phyloP scores from a whole-genome alignment of 129 eudicot species.

The Pseudognaphalium luteoalbum region DNA sequence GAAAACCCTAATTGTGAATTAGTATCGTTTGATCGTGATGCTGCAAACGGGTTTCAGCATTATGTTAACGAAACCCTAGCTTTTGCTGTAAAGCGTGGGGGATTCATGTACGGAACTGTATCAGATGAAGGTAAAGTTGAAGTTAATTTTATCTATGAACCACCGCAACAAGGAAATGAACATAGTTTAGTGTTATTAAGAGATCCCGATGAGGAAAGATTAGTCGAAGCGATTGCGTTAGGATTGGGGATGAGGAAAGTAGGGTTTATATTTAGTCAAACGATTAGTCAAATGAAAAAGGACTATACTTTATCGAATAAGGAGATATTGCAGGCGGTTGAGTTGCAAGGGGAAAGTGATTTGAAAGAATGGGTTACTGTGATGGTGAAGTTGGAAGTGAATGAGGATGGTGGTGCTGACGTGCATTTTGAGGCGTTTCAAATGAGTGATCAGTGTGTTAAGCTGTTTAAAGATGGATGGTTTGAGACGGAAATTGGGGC shows the following conservation, averaged over 20 bases:
- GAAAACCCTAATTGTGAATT: constrained; percentile 81
- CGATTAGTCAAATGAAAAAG: constrained; percentile 68
- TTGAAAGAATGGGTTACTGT: constrained; percentile 98
- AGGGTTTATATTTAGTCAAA: constrained; percentile 92
- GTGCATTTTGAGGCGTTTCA: constrained; percentile 98
- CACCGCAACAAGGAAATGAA: constrained; percentile 79
- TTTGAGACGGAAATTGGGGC: constrained; percentile 57
- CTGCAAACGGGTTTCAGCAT: constrained; percentile 85
- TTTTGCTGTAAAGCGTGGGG: constrained; percentile 80
- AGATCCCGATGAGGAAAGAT: constrained; percentile 69
- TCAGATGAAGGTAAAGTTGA: constrained; percentile 71
- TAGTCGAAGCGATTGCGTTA: constrained; percentile 79
- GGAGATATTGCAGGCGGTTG: constrained; percentile 84
- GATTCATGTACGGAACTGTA: constrained; percentile 87
- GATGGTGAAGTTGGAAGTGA: constrained; percentile 82
- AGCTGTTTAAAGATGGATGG: constrained; percentile 86
- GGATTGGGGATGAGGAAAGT: constrained; percentile 92
- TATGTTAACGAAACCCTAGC: constrained; percentile 82
- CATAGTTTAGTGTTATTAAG: constrained; percentile 53
- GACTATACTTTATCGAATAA: constrained; percentile 76
- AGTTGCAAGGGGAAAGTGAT: constrained; percentile 73
- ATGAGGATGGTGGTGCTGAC: constrained; percentile 91
- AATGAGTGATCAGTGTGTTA: constrained; percentile 89
- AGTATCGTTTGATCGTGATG: constrained; percentile 82
- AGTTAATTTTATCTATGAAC: constrained; percentile 88